These are phyloP conservation scores for Singerocomus inundabilis DNA, from an alignment of 1,284 basidiomycete species.

Conservation along the genomic window DNA sequence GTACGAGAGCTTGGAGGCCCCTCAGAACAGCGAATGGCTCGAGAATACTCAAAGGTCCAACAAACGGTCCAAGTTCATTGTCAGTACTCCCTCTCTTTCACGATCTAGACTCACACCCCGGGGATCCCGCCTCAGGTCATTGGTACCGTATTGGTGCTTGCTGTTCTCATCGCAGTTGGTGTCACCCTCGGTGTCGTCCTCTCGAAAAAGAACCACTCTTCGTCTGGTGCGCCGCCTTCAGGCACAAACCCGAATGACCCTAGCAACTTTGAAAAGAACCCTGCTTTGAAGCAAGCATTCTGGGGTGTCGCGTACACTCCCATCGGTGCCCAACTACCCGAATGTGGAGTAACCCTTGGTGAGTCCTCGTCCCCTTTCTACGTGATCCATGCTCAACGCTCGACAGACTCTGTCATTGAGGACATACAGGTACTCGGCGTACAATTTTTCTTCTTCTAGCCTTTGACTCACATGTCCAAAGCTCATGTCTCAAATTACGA, in stretches of 20 bases:
- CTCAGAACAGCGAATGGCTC: constrained; percentile 35
- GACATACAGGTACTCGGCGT: constrained; percentile 47
- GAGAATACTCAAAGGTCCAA: constrained; percentile 29
- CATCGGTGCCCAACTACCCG: constrained; percentile 48
- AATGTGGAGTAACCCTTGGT: constrained; percentile 50
- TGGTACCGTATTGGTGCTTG: constrained; percentile 30
- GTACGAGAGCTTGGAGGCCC: constrained; percentile 27
- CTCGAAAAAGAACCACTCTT: constrained; percentile 30
- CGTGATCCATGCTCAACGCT: constrained; percentile 2
- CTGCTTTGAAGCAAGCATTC: constrained; percentile 59
- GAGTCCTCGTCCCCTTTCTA: constrained; percentile 15
- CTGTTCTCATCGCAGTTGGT: constrained; percentile 30
- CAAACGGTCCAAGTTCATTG: constrained; percentile 34
- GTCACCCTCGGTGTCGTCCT: constrained; percentile 34
- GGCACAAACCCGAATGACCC: constrained; percentile 57
- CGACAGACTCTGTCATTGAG: constrained; percentile 42
- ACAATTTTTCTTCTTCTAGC: not conserved
- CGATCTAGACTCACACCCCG: not conserved
- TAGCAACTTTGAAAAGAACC: constrained; percentile 62
- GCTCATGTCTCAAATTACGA: constrained; percentile 59
- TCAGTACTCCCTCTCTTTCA: constrained; percentile 16
- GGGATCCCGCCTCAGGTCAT: constrained; percentile 30
- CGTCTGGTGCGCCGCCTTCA: constrained; percentile 24
- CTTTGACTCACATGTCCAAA: constrained; percentile 26
- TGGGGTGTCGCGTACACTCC: constrained; percentile 79